Evolutionary conservation across 441 rosid species (phyloP).

Genomic region (Melastoma candidum): DNA sequence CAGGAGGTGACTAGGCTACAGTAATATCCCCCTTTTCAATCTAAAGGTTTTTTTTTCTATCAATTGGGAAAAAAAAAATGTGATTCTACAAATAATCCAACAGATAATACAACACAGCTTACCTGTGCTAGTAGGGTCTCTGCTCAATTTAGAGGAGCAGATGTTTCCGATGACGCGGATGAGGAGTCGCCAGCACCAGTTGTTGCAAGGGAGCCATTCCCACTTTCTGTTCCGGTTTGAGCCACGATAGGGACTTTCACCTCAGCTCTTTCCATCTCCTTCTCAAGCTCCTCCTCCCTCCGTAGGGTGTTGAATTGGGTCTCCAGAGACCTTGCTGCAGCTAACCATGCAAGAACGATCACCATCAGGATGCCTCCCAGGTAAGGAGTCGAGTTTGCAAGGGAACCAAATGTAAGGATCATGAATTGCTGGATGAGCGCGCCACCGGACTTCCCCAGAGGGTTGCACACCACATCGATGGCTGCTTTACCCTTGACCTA

Average conservation of each 20-base stretch:
- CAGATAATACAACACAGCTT: too few species aligned
- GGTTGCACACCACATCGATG: constrained; percentile 94
- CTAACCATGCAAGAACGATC: constrained; percentile 74
- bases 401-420: constrained; percentile 91
- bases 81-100: too few species aligned
- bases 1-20: too few species aligned
- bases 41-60: too few species aligned
- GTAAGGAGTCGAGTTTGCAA: constrained; percentile 88
- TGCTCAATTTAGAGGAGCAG: too few species aligned
- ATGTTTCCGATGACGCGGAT: constrained; percentile 21
- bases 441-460: constrained; percentile 93
- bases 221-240: constrained; percentile 22
- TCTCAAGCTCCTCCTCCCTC: constrained; percentile 82
- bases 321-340: constrained; percentile 80
- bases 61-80: too few species aligned
- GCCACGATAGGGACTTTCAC: constrained; percentile 64
- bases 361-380: constrained; percentile 69
- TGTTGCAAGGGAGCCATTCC: constrained; percentile 32
- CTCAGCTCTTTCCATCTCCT: constrained; percentile 78
- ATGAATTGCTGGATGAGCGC: constrained; percentile 94
- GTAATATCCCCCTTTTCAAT: too few species aligned
- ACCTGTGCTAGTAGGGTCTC: too few species aligned
- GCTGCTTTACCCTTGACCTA: constrained; percentile 98
- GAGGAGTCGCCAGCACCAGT: constrained; percentile 28
- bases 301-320: constrained; percentile 64